Evolutionary conservation across 805 yeast genomes (phyloP).

Genomic region (Starmera pachycereana): DNA sequence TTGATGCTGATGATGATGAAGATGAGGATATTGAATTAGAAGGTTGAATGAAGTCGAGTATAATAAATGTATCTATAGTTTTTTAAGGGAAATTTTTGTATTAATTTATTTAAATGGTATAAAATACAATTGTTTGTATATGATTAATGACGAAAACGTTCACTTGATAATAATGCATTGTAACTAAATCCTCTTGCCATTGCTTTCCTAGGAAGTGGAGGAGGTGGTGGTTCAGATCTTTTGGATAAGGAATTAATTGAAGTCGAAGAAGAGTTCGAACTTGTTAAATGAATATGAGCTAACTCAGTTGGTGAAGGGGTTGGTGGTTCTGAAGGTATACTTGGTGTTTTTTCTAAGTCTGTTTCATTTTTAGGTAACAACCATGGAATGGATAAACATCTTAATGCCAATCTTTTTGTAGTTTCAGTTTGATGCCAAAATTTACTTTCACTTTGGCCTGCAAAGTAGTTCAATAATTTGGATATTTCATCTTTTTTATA

Average conservation of each 20-base stretch:
- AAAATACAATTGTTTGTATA: no score
- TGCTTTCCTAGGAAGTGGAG: slow-evolving; percentile 23
- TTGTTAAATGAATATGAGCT: slow-evolving; percentile 7
- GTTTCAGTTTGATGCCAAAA: slow-evolving; percentile 26
- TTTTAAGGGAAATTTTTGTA: no score
- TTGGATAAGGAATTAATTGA: slow-evolving; percentile 25
- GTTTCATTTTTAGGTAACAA: slow-evolving; percentile 7
- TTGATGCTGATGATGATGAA: slow-evolving; percentile 29
- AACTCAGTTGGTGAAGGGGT: slow-evolving; percentile 2
- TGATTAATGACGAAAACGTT: no score
- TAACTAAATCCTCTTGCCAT: slow-evolving; percentile 3
- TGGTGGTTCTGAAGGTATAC: background rate
- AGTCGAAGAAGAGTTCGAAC: slow-evolving; percentile 21
- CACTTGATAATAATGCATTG: no score
- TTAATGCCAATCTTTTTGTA: slow-evolving; percentile 31
- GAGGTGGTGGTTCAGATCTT: slow-evolving; percentile 23
- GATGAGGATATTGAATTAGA: slow-evolving; percentile 19
- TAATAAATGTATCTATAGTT: background rate
- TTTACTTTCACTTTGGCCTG: slow-evolving; percentile 18
- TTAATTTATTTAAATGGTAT: no score
- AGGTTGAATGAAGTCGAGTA: background rate
- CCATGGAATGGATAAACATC: slow-evolving; percentile 23
- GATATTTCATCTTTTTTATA: slow-evolving; percentile 50
- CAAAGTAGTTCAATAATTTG: slow-evolving; percentile 39
- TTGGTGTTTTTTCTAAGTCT: slow-evolving; percentile 1